phyloP scores from a whole-genome alignment of 2,329 filamentous ascomycete species.

The Hymenoscyphus infarciens region DNA sequence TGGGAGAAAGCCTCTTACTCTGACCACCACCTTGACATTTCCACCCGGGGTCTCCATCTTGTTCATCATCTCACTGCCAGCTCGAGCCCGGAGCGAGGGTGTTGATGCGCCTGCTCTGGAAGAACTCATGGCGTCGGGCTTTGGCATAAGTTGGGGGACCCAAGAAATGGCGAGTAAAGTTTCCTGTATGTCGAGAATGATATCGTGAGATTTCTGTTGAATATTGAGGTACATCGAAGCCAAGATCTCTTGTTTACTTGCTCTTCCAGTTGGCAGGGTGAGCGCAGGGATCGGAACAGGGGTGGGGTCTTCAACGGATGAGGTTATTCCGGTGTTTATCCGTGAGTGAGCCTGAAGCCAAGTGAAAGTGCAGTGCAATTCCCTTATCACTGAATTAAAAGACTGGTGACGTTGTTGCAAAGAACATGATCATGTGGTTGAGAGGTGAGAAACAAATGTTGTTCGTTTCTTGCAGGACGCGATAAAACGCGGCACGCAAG shows the following conservation, averaged over 20 bases:
- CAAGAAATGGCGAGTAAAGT: conserved; percentile 40
- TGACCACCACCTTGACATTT: conserved; percentile 79
- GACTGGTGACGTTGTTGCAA: too few relatives aligned
- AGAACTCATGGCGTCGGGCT: conserved; percentile 37
- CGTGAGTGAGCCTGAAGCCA: too few relatives aligned
- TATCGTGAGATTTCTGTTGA: conserved; percentile 28
- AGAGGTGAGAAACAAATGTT: too few relatives aligned
- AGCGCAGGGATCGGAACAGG: conserved; percentile 8
- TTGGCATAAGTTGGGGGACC: conserved; percentile 45
- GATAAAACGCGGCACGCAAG: too few relatives aligned
- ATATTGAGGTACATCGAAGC: conserved; percentile 31
- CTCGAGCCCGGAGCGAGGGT: conserved; percentile 70
- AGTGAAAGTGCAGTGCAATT: too few relatives aligned
- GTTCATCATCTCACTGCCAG: conserved; percentile 56
- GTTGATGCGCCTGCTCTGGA: conserved; percentile 70
- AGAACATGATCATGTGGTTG: too few relatives aligned
- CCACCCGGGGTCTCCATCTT: conserved; percentile 57
- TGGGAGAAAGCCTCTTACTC: conserved; percentile 74
- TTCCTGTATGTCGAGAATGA: conserved; percentile 31
- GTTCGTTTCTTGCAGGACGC: too few relatives aligned
- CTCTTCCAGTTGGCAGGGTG: conserved; percentile 18
- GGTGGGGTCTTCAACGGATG: neutral
- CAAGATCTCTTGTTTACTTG: conserved; percentile 13
- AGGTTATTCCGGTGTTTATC: neutral
- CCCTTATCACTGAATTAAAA: too few relatives aligned